Conservation (phyloP, 1,139 yeast species). For the Arxiozyma telluris region DNA sequence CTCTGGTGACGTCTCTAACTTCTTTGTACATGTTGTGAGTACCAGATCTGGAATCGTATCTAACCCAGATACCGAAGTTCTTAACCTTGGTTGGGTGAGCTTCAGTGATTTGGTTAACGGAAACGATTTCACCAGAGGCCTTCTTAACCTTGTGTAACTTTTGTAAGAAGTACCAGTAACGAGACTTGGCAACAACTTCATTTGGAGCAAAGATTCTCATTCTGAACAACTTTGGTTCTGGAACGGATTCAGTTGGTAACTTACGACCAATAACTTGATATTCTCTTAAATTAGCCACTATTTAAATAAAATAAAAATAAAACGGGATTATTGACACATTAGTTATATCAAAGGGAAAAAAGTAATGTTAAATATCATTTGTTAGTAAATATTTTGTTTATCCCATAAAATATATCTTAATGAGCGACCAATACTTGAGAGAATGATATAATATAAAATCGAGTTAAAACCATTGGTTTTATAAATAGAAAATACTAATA, state of each 20-base stretch:
- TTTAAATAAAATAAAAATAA: background rate
- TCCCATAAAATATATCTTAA: background rate
- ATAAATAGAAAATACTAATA: too few species aligned
- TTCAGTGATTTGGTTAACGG: conserved; percentile 86
- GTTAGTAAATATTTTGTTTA: background rate
- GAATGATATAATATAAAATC: background rate
- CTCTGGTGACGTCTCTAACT: conserved; percentile 99
- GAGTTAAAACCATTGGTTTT: too few species aligned
- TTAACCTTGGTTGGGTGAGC: conserved; percentile 98
- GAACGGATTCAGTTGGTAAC: conserved; percentile 97
- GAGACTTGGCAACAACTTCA: conserved; percentile 98
- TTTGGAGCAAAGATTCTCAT: conserved; percentile 99
- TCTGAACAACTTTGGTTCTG: conserved; percentile 99
- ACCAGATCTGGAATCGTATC: conserved; percentile 99
- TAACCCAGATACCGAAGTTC: conserved; percentile 99
- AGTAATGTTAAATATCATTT: background rate
- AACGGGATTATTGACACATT: background rate
- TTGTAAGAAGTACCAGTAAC: conserved; percentile 99
- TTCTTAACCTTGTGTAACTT: conserved; percentile 99
- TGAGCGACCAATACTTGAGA: background rate
- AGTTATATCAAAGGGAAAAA: background rate
- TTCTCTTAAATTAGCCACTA: conserved; percentile 92
- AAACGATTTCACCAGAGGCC: conserved; percentile 98
- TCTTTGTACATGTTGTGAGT: conserved; percentile 99
- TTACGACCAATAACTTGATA: conserved; percentile 99